Evolutionary conservation across 1,284 basidiomycete genomes (phyloP).

Genomic region (Naganishia sp.): DNA sequence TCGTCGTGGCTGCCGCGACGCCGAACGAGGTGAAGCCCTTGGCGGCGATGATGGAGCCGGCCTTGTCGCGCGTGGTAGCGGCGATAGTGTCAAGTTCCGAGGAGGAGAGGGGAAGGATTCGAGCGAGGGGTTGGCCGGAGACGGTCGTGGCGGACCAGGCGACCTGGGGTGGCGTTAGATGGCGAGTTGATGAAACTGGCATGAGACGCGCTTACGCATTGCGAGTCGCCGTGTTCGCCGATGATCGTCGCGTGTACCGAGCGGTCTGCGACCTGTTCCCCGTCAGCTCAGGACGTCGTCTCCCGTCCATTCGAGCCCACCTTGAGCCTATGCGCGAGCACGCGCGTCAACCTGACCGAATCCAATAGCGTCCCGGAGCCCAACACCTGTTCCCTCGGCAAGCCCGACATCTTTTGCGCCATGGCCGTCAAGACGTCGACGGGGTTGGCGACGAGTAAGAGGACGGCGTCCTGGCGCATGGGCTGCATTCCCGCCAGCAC

Average conservation of each 20-base stretch:
- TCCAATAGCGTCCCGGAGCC: constrained; percentile 27
- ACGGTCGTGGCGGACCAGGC: constrained; percentile 28
- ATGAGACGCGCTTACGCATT: too few relatives aligned
- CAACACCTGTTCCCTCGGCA: constrained; percentile 28
- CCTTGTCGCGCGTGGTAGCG: constrained; percentile 21
- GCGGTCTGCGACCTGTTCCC: constrained; percentile 14
- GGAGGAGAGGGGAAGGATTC: constrained; percentile 11
- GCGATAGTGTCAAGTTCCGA: constrained; percentile 14
- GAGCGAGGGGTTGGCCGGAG: constrained; percentile 17
- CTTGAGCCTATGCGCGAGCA: constrained; percentile 26
- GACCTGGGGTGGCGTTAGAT: too few relatives aligned
- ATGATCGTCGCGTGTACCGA: constrained; percentile 25
- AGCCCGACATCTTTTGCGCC: constrained; percentile 29
- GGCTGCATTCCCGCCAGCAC: constrained; percentile 30
- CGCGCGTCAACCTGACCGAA: constrained; percentile 26
- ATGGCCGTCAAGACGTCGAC: constrained; percentile 28
- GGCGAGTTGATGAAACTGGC: too few relatives aligned
- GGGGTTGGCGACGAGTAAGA: constrained; percentile 27
- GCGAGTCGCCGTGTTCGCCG: constrained; percentile 29
- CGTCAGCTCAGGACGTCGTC: too few relatives aligned
- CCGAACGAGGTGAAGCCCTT: constrained; percentile 31
- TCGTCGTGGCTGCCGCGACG: constrained; percentile 27
- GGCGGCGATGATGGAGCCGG: constrained; percentile 28
- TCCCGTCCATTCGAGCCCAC: too few relatives aligned
- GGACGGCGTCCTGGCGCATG: constrained; percentile 9